phyloP scores from a whole-genome alignment of 1,284 basidiomycete species.

The Mycosarcoma maydis region DNA sequence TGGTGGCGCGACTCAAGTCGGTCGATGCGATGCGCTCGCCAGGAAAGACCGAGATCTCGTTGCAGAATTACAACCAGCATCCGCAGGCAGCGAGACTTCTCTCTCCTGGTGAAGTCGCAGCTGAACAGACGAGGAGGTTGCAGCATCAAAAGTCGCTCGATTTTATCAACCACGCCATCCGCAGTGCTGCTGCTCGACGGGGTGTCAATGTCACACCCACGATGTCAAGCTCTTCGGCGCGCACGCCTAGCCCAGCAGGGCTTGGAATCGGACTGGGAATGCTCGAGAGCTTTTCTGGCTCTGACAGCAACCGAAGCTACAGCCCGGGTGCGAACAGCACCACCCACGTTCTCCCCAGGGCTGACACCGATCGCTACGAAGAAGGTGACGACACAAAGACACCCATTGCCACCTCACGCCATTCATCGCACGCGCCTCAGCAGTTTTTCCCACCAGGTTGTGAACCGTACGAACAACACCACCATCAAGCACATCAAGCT shows the following conservation, averaged over 20 bases:
- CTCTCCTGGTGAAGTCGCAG: slow-evolving; percentile 21
- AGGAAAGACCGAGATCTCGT: slow-evolving; percentile 41
- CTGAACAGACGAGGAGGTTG: slow-evolving; percentile 27
- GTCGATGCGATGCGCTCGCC: slow-evolving; percentile 61
- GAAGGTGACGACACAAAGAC: slow-evolving; percentile 27
- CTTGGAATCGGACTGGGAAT: slow-evolving; percentile 58
- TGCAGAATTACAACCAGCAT: slow-evolving; percentile 35
- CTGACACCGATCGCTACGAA: slow-evolving; percentile 26
- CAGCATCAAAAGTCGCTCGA: slow-evolving; percentile 66
- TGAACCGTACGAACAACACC: slow-evolving; percentile 35
- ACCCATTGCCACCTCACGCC: slow-evolving; percentile 13
- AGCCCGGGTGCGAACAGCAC: slow-evolving; percentile 31
- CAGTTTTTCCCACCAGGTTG: slow-evolving; percentile 26
- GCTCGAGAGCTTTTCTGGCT: slow-evolving; percentile 13
- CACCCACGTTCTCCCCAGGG: slow-evolving; percentile 18
- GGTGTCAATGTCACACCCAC: slow-evolving; percentile 36
- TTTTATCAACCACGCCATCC: slow-evolving; percentile 66
- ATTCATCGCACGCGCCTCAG: neutral
- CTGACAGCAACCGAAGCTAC: slow-evolving; percentile 2
- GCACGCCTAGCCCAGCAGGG: slow-evolving; percentile 44
- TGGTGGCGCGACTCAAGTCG: slow-evolving; percentile 57
- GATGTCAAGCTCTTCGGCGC: slow-evolving; percentile 12
- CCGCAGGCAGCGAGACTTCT: slow-evolving; percentile 19
- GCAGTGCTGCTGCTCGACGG: slow-evolving; percentile 63
- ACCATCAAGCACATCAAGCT: slow-evolving; percentile 26